Base-by-base conservation (phyloP, 306 rosid species). In the Cucurbita moschata region DNA sequence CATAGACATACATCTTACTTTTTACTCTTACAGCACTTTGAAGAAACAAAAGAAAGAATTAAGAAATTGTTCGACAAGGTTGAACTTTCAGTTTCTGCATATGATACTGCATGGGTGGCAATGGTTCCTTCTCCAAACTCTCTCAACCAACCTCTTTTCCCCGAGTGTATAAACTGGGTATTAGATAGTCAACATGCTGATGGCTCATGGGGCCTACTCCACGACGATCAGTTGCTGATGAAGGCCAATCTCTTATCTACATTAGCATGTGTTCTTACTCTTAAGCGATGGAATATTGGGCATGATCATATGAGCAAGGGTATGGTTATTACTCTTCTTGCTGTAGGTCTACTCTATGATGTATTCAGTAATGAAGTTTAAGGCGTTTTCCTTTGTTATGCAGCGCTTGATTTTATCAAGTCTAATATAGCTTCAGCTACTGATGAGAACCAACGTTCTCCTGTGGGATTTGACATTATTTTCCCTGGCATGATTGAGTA, bases 71-170 rank as follows among this genome's bases (percentile, higher is more conserved):
- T 90, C 73, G 14, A 86, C 39, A 79, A 87, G 72, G 96, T 89
- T 64, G 90, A 90, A 69, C 90, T 88, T 64, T 89, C 89, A 37
- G 72, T 83, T 73, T 93, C 98, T 65, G 84, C 89, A 1, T 93
- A 90, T 74, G 96, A 93, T 80, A 93, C 98, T 6, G 94, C 98
- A 77, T 86, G 96, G 96, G 93, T 93, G 66, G 98, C 98, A 39
- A 88, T 87, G 98, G 74, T 88, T 75, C 90, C 92, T 73, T 87
- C 91, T 50, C 83, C 85, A 49, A 68, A 81, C 78, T 84, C 92
- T 52, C 65, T 74, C 8, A 55, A 55, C 14, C 70, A 75, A 38
- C 98, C 97, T 8, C 80, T 82, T 78, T 93, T 90, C 74, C 98
- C 96, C 16, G 81, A 83, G 49, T 88, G 97, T 60, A 61, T 93